Percentiles rank a stretch among this genome's conserved stretches.
These are phyloP conservation scores for Tricholoma terreum DNA, from an alignment of 768 basidiomycete genomes.

Conservation along the genomic window DNA sequence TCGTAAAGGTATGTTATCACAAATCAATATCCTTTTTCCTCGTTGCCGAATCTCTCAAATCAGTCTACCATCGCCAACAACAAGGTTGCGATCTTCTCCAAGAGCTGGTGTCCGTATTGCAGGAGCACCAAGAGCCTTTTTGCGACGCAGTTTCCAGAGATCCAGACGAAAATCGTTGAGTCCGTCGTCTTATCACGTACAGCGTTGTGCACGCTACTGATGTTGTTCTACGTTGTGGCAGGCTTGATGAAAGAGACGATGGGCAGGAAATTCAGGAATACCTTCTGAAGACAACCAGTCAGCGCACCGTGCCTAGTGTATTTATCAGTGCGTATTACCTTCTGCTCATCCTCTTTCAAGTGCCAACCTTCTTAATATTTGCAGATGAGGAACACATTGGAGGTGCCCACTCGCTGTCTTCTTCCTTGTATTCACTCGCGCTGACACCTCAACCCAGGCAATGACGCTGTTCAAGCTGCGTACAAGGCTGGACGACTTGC, in stretches of 20 bases:
- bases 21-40: neutral
- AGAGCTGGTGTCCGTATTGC: conserved; percentile 55
- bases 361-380: neutral
- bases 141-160: conserved; percentile 32
- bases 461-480: conserved; percentile 33
- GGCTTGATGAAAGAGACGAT: conserved; percentile 59
- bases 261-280: conserved; percentile 65
- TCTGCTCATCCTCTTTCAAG: neutral
- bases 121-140: conserved; percentile 47
- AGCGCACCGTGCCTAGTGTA: conserved; percentile 72
- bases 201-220: neutral
- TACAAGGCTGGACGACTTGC: conserved; percentile 29
- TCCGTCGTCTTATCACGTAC: conserved; percentile 24
- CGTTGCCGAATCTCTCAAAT: neutral
- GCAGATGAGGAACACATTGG: conserved; percentile 54
- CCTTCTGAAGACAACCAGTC: conserved; percentile 58
- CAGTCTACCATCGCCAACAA: conserved; percentile 46
- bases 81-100: conserved; percentile 60
- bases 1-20: conserved; percentile 39
- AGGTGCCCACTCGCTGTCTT: conserved; percentile 31
- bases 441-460: conserved; percentile 26
- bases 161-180: conserved; percentile 44
- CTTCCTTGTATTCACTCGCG: neutral
- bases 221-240: conserved; percentile 17
- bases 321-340: conserved; percentile 58